These are phyloP conservation scores for Curvularia verruculosa DNA, from an alignment of 2,329 filamentous ascomycete species.

Conservation along the genomic window DNA sequence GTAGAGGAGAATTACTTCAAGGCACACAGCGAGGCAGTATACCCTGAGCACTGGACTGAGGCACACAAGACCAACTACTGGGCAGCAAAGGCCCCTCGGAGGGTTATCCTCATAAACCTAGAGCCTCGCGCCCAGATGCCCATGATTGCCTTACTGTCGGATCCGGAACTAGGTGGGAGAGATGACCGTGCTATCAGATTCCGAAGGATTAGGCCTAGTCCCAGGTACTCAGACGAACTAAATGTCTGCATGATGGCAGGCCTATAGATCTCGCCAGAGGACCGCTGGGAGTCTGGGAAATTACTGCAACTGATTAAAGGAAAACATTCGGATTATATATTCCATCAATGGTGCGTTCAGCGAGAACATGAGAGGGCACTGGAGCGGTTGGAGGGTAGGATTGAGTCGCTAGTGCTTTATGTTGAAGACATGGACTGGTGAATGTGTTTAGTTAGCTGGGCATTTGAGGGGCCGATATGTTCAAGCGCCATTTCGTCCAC, in stretches of 20 bases:
- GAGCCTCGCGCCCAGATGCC: neutral
- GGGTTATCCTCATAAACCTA: constrained; percentile 22
- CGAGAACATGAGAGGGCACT: neutral
- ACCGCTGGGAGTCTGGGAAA: constrained; percentile 14
- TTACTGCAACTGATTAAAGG: neutral
- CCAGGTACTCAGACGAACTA: constrained; percentile 22
- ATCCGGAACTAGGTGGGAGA: neutral
- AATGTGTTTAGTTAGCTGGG: neutral
- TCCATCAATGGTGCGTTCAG: neutral
- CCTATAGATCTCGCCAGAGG: constrained; percentile 13
- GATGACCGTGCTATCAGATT: neutral
- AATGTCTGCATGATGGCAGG: constrained; percentile 25
- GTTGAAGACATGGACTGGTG: neutral
- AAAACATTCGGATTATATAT: neutral
- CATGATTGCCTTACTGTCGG: neutral
- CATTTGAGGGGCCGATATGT: neutral
- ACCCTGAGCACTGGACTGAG: constrained; percentile 2
- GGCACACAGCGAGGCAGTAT: neutral
- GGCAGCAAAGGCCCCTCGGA: constrained; percentile 13
- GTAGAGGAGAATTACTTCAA: constrained; percentile 5
- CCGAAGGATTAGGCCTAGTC: constrained; percentile 16
- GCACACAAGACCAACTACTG: constrained; percentile 14
- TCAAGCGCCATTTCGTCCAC: neutral
- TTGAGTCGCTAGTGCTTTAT: neutral
- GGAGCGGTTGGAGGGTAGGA: neutral